Evolutionary conservation across 2,329 filamentous ascomycete species (phyloP), one percentile per base, ranked within the genome.

Genomic region (Sporothrix inflata): DNA sequence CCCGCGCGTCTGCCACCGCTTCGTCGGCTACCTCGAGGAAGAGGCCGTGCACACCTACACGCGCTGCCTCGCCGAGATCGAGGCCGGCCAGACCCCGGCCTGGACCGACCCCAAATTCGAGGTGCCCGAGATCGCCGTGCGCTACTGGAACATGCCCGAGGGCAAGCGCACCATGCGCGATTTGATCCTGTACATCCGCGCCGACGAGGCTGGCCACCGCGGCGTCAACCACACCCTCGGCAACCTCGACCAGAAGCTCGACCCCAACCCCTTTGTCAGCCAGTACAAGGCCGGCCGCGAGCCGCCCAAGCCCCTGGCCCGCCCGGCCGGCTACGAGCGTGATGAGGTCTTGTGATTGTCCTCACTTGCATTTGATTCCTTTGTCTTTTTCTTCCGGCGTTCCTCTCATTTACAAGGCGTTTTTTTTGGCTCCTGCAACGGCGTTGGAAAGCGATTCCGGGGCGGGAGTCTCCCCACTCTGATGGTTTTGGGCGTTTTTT

Each of bases 1-100:
- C 1, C 95, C 96, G 7, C 90, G 91, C 74, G 95, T 93, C 75
- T 95, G 93, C 78, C 96, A 99, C 81, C 91, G 96, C 60, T 98
- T 99, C 81, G 94, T 98, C 70, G 96, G 94, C 1, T 98, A 98
- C 77, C 89, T 99, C 14, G 96, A 99, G 82, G 96, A 99, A 81
- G 96, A 99, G 82, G 96, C 96, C 9, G 95, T 98, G 1, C 88
- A 97, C 79, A 99, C 96, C 0, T 99, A 99, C 84, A 96, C 94
- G 0, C 90, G 94, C 67, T 93, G 94, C 74, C 92, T 98, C 77
- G 85, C 90, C 76, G 96, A 98, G 78, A 88, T 99, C 30, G 94
- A 98, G 73, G 86, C 87, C 2, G 95, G 95, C n/a, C 88, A 89
- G 73, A 84, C 98, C 16, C 94, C 94, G 0, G 89, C 89, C 77